These are phyloP conservation scores for Leishmania tarentolae DNA, from an alignment of 208 protist species.

Conservation along the genomic window DNA sequence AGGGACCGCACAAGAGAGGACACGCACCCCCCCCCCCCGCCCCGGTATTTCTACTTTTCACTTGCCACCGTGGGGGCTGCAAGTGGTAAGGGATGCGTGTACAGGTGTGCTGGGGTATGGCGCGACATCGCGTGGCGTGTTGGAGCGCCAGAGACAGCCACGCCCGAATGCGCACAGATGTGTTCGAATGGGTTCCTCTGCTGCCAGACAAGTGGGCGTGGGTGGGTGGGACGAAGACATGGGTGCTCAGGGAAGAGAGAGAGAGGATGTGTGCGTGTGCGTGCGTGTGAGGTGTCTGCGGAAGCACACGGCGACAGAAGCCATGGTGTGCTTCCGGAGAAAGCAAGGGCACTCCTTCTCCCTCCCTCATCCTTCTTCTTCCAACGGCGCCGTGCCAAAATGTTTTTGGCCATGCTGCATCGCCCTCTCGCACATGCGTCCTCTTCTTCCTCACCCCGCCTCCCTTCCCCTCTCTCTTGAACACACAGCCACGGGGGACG, in stretches of 20 bases:
- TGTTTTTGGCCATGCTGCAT: background rate
- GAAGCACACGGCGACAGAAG: background rate
- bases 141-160: background rate
- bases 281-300: background rate
- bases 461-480: no score
- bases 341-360: background rate
- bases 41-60: no score
- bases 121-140: no score
- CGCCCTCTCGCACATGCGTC: background rate
- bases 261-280: background rate
- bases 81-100: background rate
- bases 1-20: background rate
- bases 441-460: background rate
- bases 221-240: background rate
- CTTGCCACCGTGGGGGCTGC: background rate
- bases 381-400: no score
- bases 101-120: background rate
- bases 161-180: background rate
- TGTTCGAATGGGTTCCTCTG: background rate
- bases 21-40: background rate
- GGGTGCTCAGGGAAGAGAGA: constrained; percentile 5
- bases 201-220: background rate
- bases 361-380: background rate
- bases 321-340: background rate
- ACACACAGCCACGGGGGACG: background rate